A percentile compares a stretch with the other conserved stretches of the same genome.
These are phyloP conservation scores for Rhizoclosmatium sp. DNA, from an alignment of 192 early-diverging fungal species.

Conservation along the genomic window DNA sequence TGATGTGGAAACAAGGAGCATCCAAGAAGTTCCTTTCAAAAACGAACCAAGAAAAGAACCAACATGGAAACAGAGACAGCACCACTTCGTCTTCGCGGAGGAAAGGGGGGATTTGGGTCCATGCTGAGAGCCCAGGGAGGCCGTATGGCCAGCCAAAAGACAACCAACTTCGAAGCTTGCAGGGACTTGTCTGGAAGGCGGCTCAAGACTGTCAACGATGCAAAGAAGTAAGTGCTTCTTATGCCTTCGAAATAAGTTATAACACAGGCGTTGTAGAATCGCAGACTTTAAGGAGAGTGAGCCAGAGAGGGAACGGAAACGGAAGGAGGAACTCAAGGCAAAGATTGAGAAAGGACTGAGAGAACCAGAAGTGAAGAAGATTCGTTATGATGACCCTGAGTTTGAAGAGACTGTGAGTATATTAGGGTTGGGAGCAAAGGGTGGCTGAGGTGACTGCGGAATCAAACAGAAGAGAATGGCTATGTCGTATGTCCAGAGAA, in stretches of 20 bases:
- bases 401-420: constrained; percentile 71
- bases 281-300: constrained; percentile 76
- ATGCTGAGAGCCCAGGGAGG: constrained; percentile 93
- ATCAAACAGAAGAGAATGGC: not conserved
- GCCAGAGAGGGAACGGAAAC: constrained; percentile 71
- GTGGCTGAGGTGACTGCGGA: constrained; percentile 1
- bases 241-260: not conserved
- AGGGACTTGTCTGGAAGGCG: constrained; percentile 91
- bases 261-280: constrained; percentile 41
- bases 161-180: constrained; percentile 92
- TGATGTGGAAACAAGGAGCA: too few relatives aligned
- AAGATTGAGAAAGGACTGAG: constrained; percentile 84
- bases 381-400: constrained; percentile 84
- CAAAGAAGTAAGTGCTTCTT: constrained; percentile 70
- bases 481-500: not conserved
- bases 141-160: constrained; percentile 86
- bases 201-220: constrained; percentile 88
- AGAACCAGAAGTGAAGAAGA: constrained; percentile 69
- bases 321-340: constrained; percentile 66
- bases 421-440: constrained; percentile 54
- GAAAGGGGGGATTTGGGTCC: constrained; percentile 90
- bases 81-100: constrained; percentile 27
- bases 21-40: not conserved
- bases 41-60: not conserved
- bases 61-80: not conserved